These are phyloP conservation scores for Penicillium nucicola DNA, from an alignment of 495 filamentous ascomycete species.

Conservation along the genomic window DNA sequence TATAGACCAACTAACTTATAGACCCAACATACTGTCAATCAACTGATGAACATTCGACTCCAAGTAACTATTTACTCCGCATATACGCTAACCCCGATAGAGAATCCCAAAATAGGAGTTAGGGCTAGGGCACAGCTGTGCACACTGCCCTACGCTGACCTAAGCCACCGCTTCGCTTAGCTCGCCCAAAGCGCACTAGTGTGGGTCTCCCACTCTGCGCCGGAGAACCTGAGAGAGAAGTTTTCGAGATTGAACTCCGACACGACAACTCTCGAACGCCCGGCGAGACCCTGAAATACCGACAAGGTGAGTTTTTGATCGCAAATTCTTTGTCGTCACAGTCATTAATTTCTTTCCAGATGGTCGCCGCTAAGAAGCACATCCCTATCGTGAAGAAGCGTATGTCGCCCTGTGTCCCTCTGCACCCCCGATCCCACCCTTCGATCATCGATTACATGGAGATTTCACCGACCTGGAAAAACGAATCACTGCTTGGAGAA, in stretches of 20 bases:
- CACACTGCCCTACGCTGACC: conserved; percentile 24
- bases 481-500: not conserved
- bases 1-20: not conserved
- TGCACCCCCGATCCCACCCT: conserved; percentile 22
- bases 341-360: conserved; percentile 50
- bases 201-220: conserved; percentile 30
- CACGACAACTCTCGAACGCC: conserved; percentile 49
- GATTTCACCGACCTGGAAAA: conserved; percentile 8
- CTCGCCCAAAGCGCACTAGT: conserved; percentile 35
- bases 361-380: conserved; percentile 98
- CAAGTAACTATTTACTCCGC: no score
- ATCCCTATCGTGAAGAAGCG: conserved; percentile 99
- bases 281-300: conserved; percentile 42
- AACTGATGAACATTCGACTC: not conserved
- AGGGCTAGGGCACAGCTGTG: conserved; percentile 18
- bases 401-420: conserved; percentile 52
- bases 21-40: no score
- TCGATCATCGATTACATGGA: conserved; percentile 13
- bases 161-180: conserved; percentile 39
- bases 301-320: conserved; percentile 40
- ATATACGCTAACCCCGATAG: not conserved
- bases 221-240: conserved; percentile 25
- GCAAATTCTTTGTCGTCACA: not conserved
- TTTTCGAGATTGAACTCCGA: conserved; percentile 46
- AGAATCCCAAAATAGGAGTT: conserved; percentile 1